phyloP scores from a whole-genome alignment of 139 green algal genomes.

The Chlamydomonas applanata region DNA sequence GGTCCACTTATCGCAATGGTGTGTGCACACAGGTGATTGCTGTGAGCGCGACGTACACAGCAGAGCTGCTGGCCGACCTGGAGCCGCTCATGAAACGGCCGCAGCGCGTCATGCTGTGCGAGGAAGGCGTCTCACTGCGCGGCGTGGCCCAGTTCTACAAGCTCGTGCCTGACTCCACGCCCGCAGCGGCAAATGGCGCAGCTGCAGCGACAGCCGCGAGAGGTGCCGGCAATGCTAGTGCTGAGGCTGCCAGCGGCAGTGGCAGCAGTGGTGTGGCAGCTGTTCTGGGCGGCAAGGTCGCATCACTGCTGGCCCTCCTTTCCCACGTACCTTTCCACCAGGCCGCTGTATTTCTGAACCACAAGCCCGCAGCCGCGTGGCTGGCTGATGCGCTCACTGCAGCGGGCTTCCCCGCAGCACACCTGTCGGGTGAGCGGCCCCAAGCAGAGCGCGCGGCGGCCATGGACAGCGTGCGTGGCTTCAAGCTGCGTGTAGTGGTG shows the following conservation, averaged over 20 bases:
- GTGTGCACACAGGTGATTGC: conserved; percentile 73
- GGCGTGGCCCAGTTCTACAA: conserved; percentile 69
- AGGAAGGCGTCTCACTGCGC: conserved; percentile 42
- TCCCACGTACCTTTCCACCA: conserved; percentile 64
- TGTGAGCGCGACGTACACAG: conserved; percentile 72
- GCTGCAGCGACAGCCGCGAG: conserved; percentile 16
- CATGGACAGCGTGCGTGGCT: conserved; percentile 61
- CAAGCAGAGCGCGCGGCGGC: conserved; percentile 56
- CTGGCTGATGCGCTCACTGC: conserved; percentile 52
- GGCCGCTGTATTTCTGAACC: conserved; percentile 79
- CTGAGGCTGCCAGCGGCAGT: conserved; percentile 1
- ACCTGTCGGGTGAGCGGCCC: conserved; percentile 54
- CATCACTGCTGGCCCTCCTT: conserved; percentile 47
- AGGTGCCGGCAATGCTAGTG: not conserved
- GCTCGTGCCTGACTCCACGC: conserved; percentile 23
- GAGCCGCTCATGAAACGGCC: conserved; percentile 58
- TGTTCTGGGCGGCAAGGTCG: conserved; percentile 43
- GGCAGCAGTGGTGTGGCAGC: conserved; percentile 1
- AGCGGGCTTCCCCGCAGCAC: conserved; percentile 58
- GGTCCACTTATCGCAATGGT: too few species aligned
- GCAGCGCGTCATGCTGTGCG: conserved; percentile 64
- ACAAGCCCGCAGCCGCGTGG: conserved; percentile 45
- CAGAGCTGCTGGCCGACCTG: conserved; percentile 48
- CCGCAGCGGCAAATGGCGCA: conserved; percentile 15
- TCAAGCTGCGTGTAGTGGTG: conserved; percentile 57